phyloP scores from a whole-genome alignment of 805 yeast species.

The Blastobotrys americana region DNA sequence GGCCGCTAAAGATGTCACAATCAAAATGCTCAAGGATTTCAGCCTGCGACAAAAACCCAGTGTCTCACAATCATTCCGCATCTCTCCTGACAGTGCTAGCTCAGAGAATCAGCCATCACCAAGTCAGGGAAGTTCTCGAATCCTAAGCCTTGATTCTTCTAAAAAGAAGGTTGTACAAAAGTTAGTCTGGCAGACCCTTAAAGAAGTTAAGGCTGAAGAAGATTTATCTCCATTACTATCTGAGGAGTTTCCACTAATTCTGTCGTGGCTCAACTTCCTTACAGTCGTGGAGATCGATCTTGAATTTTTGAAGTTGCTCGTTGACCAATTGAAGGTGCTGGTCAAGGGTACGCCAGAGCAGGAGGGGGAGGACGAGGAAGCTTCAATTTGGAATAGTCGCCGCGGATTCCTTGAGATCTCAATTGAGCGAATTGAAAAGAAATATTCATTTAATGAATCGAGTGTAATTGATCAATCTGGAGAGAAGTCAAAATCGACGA shows the following conservation, averaged over 20 bases:
- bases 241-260: conserved; percentile 35
- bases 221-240: conserved; percentile 3
- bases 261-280: conserved; percentile 52
- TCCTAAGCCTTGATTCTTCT: not conserved
- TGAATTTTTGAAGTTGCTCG: conserved; percentile 27
- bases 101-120: not conserved
- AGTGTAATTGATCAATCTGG: no score
- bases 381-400: not conserved
- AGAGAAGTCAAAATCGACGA: no score
- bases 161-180: conserved; percentile 32
- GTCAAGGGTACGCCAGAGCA: conserved; percentile 22
- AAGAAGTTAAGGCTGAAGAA: conserved; percentile 20
- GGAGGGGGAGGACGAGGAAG: not conserved
- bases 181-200: conserved; percentile 28
- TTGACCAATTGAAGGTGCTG: conserved; percentile 26
- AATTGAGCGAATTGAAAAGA: conserved; percentile 12
- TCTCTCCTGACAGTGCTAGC: not conserved
- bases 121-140: not conserved
- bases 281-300: conserved; percentile 33
- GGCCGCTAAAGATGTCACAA: conserved; percentile 49
- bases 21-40: conserved; percentile 65
- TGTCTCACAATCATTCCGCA: conserved; percentile 2
- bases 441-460: no score
- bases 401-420: conserved; percentile 10
- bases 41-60: conserved; percentile 28